phyloP scores from a whole-genome alignment of 225 moss, liverwort and hornwort genomes.

The Physcomitrium patens region DNA sequence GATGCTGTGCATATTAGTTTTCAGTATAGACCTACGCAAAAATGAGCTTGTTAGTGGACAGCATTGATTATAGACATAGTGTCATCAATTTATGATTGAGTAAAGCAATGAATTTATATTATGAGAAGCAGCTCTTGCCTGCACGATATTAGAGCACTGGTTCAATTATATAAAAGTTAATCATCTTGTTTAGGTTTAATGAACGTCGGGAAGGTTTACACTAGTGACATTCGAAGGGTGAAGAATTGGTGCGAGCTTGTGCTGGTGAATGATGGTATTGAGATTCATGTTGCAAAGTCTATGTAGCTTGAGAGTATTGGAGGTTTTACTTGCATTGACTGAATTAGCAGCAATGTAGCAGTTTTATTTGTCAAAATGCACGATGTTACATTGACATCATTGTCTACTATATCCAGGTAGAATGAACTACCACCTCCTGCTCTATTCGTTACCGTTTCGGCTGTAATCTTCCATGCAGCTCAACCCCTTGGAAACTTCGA shows the following conservation, averaged over 20 bases:
- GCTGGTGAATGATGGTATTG: conserved; percentile 8
- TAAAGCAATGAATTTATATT: neutral
- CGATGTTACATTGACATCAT: neutral
- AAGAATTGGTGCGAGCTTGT: neutral
- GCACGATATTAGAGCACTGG: neutral
- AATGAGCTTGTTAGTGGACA: neutral
- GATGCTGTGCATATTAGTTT: conserved; percentile 5
- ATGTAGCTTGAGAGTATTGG: neutral
- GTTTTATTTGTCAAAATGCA: neutral
- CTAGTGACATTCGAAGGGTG: neutral
- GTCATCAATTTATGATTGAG: conserved; percentile 16
- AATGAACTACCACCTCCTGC: neutral
- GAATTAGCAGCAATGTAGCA: neutral
- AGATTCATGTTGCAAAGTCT: neutral
- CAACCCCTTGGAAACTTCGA: too few species aligned
- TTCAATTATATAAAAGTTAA: neutral
- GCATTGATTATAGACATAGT: neutral
- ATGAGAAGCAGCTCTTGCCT: neutral
- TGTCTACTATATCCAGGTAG: neutral
- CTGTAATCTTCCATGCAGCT: neutral
- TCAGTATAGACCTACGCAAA: conserved; percentile 1
- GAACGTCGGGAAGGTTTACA: conserved; percentile 3
- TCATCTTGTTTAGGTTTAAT: neutral
- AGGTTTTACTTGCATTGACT: neutral
- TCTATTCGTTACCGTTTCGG: neutral